Evolutionary conservation across 371 early-diverging fungal species (phyloP).

Genomic region (Capniomyces stellatus): DNA sequence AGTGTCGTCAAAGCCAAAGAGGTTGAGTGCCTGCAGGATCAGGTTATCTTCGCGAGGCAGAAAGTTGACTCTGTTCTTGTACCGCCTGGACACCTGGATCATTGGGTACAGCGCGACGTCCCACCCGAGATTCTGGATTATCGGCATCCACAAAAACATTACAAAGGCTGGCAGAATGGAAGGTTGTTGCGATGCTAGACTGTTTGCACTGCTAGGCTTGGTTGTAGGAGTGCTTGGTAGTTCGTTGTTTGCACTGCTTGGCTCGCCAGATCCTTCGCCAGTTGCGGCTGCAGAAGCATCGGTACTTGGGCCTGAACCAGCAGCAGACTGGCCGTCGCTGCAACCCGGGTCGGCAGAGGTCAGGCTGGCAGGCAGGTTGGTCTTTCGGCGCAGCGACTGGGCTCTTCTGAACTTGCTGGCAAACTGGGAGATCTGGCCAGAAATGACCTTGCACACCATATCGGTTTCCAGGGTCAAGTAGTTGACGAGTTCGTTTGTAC

Average conservation of each 20-base stretch:
- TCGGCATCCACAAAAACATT: constrained; percentile 6
- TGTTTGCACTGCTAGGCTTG: background rate
- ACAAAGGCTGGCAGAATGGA: background rate
- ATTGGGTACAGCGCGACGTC: constrained; percentile 10
- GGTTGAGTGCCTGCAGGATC: constrained; percentile 19
- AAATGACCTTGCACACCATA: background rate
- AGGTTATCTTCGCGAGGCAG: constrained; percentile 18
- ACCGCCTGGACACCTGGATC: constrained; percentile 16
- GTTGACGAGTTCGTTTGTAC: background rate
- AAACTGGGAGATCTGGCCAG: background rate
- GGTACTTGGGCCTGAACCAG: too few relatives aligned
- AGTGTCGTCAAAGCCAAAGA: constrained; percentile 26
- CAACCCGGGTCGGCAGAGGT: too few relatives aligned
- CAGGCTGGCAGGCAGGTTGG: too few relatives aligned
- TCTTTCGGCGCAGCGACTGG: background rate
- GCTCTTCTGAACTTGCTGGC: background rate
- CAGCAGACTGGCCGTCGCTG: too few relatives aligned
- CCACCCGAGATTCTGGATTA: constrained; percentile 13
- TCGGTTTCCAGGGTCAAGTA: background rate
- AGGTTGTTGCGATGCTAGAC: background rate
- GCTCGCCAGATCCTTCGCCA: too few relatives aligned
- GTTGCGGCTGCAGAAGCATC: too few relatives aligned
- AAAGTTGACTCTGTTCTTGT: constrained; percentile 25
- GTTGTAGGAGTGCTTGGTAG: background rate
- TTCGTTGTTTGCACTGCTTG: background rate